A percentile compares a stretch with the other conserved stretches of the same genome.
Evolutionary conservation across 139 green algal species (phyloP).

Genomic region (Marvania coccoides): DNA sequence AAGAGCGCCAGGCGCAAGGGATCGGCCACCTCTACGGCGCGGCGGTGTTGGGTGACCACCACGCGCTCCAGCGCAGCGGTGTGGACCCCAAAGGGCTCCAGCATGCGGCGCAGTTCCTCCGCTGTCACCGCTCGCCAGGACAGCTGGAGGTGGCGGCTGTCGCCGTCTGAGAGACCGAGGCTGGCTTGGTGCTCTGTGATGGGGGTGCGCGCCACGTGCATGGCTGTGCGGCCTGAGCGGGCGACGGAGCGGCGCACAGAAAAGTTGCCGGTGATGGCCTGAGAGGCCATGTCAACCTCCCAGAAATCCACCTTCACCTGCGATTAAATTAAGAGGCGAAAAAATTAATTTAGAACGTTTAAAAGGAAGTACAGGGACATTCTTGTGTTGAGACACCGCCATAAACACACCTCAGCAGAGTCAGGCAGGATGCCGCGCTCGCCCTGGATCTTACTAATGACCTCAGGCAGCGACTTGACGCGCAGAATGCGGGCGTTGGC

Average conservation of each 20-base stretch:
- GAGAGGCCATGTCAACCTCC: too few species aligned
- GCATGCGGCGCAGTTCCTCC: constrained; percentile 25
- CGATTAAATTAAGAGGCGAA: too few species aligned
- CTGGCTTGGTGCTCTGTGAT: too few species aligned
- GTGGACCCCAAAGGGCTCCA: constrained; percentile 36
- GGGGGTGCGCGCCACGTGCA: too few species aligned
- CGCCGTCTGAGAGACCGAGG: too few species aligned
- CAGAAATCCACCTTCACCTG: too few species aligned
- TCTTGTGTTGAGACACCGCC: too few species aligned
- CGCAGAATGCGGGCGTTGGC: constrained; percentile 53
- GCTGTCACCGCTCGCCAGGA: constrained; percentile 6
- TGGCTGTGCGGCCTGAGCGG: neutral
- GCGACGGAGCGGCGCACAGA: neutral
- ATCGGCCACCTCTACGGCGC: constrained; percentile 33
- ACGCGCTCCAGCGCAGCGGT: constrained; percentile 34
- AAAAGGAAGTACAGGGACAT: too few species aligned
- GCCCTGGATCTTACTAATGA: constrained; percentile 40
- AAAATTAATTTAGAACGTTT: too few species aligned
- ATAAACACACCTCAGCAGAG: too few species aligned
- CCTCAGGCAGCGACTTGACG: constrained; percentile 17
- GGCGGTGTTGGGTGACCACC: constrained; percentile 47
- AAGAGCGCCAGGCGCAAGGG: constrained; percentile 24
- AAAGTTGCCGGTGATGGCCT: too few species aligned
- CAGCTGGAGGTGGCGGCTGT: neutral
- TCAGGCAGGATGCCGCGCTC: too few species aligned